Percentiles rank a stretch among this genome's conserved stretches.
Conservation (phyloP, 192 early-diverging fungal species). For the Backusella liffmaniae region DNA sequence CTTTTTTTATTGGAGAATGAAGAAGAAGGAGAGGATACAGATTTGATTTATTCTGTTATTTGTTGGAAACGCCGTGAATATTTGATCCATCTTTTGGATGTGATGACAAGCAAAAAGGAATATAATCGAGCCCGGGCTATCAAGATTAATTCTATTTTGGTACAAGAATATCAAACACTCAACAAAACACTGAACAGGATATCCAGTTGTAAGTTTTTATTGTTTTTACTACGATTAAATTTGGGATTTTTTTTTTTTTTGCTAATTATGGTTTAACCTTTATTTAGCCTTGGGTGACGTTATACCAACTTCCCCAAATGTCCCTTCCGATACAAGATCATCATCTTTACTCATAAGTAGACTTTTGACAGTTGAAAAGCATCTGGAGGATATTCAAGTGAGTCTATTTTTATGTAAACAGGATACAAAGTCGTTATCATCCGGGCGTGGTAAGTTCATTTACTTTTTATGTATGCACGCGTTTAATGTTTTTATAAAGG, state of each 20-base stretch:
- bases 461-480: background rate
- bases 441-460: conserved; percentile 11
- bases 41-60: conserved; percentile 40
- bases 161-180: conserved; percentile 16
- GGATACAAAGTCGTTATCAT: conserved; percentile 37
- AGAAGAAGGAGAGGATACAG: conserved; percentile 15
- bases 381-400: conserved; percentile 48
- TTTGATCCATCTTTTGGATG: conserved; percentile 45
- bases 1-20: background rate
- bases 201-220: conserved; percentile 32
- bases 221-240: background rate
- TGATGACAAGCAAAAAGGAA: conserved; percentile 23
- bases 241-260: background rate
- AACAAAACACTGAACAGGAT: conserved; percentile 35
- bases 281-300: background rate
- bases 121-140: conserved; percentile 8
- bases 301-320: background rate
- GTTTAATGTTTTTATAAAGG: background rate
- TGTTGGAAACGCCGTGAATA: conserved; percentile 49
- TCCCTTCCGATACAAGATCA: conserved; percentile 31
- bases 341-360: conserved; percentile 39
- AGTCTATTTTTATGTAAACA: conserved; percentile 53
- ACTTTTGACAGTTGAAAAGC: conserved; percentile 44
- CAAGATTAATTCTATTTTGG: conserved; percentile 8
- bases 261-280: background rate